A percentile compares a stretch with the other conserved stretches of the same genome.
These are phyloP conservation scores for Boeremia lycopersici DNA, from an alignment of 2,329 filamentous ascomycete genomes.

Conservation along the genomic window DNA sequence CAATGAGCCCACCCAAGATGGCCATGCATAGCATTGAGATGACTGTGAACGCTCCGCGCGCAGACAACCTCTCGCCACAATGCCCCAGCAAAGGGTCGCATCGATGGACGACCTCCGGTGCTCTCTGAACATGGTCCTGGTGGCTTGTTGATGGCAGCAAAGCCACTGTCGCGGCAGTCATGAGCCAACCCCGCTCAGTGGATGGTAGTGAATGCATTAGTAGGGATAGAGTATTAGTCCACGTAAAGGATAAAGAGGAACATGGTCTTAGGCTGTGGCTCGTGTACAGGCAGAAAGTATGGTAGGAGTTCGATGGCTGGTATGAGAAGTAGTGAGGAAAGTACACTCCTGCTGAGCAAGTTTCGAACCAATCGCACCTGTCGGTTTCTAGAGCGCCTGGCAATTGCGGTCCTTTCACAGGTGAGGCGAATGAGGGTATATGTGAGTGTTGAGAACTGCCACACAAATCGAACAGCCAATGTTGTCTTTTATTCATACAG, in stretches of 20 bases:
- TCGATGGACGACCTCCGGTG: not conserved
- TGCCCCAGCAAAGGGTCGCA: not conserved
- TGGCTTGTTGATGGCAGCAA: not conserved
- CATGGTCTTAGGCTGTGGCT: not conserved
- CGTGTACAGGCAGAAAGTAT: not conserved
- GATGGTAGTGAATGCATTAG: not conserved
- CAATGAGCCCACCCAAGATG: slow-evolving; percentile 22
- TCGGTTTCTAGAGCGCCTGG: no score
- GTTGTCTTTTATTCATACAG: no score
- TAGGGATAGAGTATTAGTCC: not conserved
- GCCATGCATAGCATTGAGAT: slow-evolving; percentile 36
- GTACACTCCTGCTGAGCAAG: not conserved
- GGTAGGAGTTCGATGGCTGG: not conserved
- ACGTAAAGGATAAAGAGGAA: not conserved
- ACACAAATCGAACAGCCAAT: no score
- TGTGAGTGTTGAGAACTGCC: no score
- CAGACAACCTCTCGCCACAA: not conserved
- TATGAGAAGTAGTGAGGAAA: not conserved
- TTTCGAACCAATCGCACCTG: not conserved
- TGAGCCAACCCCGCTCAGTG: not conserved
- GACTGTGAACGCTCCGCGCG: slow-evolving; percentile 20
- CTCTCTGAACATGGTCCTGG: not conserved
- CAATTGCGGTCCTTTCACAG: no score
- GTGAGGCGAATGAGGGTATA: no score
- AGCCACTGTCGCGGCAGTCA: not conserved